Percentiles rank a stretch among this genome's conserved stretches.
These are phyloP conservation scores for Hypoxylon intermedium DNA, from an alignment of 495 filamentous ascomycete species.

Conservation along the genomic window DNA sequence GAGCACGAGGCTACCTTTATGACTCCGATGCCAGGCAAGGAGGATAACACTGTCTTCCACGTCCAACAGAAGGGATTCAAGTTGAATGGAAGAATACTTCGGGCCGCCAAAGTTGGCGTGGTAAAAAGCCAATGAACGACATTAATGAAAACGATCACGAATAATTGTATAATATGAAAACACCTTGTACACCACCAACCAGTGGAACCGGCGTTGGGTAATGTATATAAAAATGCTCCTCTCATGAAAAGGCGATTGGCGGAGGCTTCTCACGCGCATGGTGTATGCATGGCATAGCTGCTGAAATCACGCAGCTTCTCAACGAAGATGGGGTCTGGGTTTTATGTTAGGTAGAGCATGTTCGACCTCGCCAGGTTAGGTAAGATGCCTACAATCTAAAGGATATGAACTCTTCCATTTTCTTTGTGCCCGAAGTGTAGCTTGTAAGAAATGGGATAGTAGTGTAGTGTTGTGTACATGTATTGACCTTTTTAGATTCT, in stretches of 20 bases:
- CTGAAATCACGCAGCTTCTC: conserved; percentile 26
- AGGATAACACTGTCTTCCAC: conserved; percentile 88
- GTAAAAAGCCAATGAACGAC: conserved; percentile 64
- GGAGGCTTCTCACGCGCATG: conserved; percentile 29
- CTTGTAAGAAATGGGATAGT: too few species aligned
- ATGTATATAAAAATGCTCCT: conserved; percentile 59
- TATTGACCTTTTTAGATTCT: too few species aligned
- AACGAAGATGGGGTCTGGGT: conserved; percentile 23
- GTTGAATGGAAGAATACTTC: conserved; percentile 86
- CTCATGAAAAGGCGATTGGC: conserved; percentile 49
- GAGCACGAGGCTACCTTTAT: conserved; percentile 95
- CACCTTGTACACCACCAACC: conserved; percentile 38
- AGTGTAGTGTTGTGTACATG: too few species aligned
- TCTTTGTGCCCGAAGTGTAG: conserved; percentile 7
- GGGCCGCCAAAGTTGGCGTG: conserved; percentile 94
- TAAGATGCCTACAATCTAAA: conserved; percentile 17
- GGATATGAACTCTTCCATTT: conserved; percentile 19
- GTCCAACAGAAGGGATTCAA: conserved; percentile 94
- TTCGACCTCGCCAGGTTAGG: conserved; percentile 7
- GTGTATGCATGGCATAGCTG: conserved; percentile 24
- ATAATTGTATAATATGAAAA: conserved; percentile 35
- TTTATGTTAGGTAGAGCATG: conserved; percentile 12
- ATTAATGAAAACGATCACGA: conserved; percentile 6
- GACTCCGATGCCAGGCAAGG: conserved; percentile 80
- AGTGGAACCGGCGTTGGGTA: conserved; percentile 41